Base-by-base conservation (phyloP, 192 early-diverging fungal species). In the Backusella sp. region DNA sequence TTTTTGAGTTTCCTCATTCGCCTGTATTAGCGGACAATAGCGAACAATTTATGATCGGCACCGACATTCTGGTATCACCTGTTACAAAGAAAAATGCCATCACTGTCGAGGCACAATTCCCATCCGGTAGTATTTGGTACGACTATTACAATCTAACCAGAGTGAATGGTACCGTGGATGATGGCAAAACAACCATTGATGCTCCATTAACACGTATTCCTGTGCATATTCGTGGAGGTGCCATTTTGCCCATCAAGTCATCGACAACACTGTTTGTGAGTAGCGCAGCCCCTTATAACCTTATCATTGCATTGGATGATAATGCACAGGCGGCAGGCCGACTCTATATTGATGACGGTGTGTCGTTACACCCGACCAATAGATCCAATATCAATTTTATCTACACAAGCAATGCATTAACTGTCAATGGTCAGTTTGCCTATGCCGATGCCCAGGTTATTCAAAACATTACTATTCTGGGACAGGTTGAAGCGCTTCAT, bases 311-410 rank as follows among this genome's bases (percentile, higher is more conserved):
- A 6, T 69, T 86, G 6, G 88, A 90, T 70, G 66, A 77, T 4
- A 21, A 72, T 5, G 86, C 85, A 15, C 32, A 68, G 8, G 89
- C 92, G 0, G 28, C 66, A 6, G 92, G 92, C 2, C 75, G 83
- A 66, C 70, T 91, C 9, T 91, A 88, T 70, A 69, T 90, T 5
- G 91, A 92, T 69, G 90, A 93, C 68, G 92, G 91, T 14, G 77
- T 86, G 26, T 85, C 84, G 14, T 35, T 88, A n/a, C 52, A 82
- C 23, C 73, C 53, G 26, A 28, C 46, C 6, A 39, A 37, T 23
- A 74, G 69, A 19, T 79, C 78, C 15, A 32, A 34, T 26, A 75
- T 79, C 21, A 44, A 66, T 12, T 79, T 75, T 36, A 49, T 34
- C 6, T 65, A 59, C 34, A 46, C 66, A 3, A 39, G 71, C n/a